phyloP scores from a whole-genome alignment of 2,329 filamentous ascomycete species.

The Ceratocystis alfenasii region DNA sequence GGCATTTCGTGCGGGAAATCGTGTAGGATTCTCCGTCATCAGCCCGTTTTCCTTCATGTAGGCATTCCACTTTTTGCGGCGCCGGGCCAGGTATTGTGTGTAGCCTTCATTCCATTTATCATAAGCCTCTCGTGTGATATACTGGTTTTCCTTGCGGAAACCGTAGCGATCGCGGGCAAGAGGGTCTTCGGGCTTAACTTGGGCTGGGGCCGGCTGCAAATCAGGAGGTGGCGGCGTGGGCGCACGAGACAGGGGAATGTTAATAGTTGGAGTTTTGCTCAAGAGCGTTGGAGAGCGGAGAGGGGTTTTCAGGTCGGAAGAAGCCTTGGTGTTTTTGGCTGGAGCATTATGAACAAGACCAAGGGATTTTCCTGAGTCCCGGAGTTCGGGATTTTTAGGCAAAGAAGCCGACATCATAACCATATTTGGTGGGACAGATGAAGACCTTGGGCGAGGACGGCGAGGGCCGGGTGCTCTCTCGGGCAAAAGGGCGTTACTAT shows the following conservation, averaged over 20 bases:
- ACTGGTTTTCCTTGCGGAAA: slow-evolving; percentile 77
- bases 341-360: slow-evolving; percentile 25
- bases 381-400: slow-evolving; percentile 30
- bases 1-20: slow-evolving; percentile 66
- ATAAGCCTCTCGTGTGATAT: slow-evolving; percentile 64
- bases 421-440: slow-evolving; percentile 29
- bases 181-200: slow-evolving; percentile 37
- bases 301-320: slow-evolving; percentile 7
- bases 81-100: slow-evolving; percentile 58
- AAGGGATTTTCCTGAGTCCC: slow-evolving; percentile 42
- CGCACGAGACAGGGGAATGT: slow-evolving; percentile 22
- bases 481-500: slow-evolving; percentile 11
- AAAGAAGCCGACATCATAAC: slow-evolving; percentile 22
- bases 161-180: slow-evolving; percentile 67
- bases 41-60: slow-evolving; percentile 67
- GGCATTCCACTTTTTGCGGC: slow-evolving; percentile 69
- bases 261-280: slow-evolving; percentile 19
- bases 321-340: background rate
- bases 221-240: slow-evolving; percentile 23
- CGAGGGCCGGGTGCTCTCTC: slow-evolving; percentile 11
- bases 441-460: slow-evolving; percentile 25
- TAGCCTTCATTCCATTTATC: slow-evolving; percentile 71
- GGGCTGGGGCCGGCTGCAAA: slow-evolving; percentile 27
- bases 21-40: slow-evolving; percentile 56
- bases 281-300: slow-evolving; percentile 21